Evolutionary conservation across 2,329 filamentous ascomycete genomes (phyloP), one percentile per base, ranked within the genome.

Genomic region (Fusarium armeniacum): DNA sequence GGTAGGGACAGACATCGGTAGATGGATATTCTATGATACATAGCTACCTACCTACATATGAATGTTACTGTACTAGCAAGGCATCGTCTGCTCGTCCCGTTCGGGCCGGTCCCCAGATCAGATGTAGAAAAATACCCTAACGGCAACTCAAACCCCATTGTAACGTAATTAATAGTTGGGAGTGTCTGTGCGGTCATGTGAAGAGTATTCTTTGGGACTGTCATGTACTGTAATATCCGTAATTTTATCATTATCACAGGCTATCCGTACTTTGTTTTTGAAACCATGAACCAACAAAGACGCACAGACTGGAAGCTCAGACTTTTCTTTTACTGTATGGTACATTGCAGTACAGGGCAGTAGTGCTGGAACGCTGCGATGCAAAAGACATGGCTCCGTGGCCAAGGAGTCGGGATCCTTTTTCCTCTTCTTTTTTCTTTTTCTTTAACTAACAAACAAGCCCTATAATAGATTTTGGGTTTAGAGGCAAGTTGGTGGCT

Each of bases 51-150:
- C 28, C 28, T 28, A 11, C 4, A 6, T 26, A 56, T 36, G 32
- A n/a, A 41, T 28, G 51, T 43, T 35, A 58, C 58, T 51, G n/a
- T n/a, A n/a, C n/a, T n/a, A 47, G 55, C 65, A 58, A 61, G 56
- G 57, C 45, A 51, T 51, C 38, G 30, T 61, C 41, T 33, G 11
- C 40, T 69, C 60, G 53, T 61, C 60, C 65, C 65, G 59, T 43
- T 46, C 65, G 67, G 67, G 32, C 67, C 67, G 67, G 51, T 62
- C 67, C 67, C 68, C 62, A 43, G 61, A 67, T 65, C 62, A 41
- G 62, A 70, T 40, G 24, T 20, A 40, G n/a, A 32, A 41, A 28
- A 51, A 40, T 22, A 24, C 18, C 47, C 47, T 50, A 44, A 33
- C 32, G 65, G 60, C 62, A 62, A 28, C 22, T 40, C 47, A 38